Conservation (phyloP, 1,284 basidiomycete species). For the Chiua sp. region DNA sequence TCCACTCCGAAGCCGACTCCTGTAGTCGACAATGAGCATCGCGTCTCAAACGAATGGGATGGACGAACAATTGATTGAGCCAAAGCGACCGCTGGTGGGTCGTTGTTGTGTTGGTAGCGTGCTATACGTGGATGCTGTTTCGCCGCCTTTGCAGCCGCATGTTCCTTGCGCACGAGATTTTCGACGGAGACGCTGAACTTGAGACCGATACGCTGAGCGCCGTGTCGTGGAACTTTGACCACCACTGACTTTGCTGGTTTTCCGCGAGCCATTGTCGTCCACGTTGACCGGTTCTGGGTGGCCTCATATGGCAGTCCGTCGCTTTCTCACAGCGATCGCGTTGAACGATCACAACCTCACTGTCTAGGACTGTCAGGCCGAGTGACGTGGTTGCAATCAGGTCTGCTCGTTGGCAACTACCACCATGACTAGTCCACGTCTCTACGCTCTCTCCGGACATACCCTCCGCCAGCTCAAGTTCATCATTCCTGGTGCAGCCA, state of each 20-base stretch:
- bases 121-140: conserved; percentile 45
- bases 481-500: conserved; percentile 64
- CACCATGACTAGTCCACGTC: conserved; percentile 22
- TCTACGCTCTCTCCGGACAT: conserved; percentile 45
- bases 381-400: conserved; percentile 20
- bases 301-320: conserved; percentile 25
- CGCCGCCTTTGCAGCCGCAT: conserved; percentile 21
- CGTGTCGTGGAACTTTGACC: conserved; percentile 73
- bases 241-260: conserved; percentile 48
- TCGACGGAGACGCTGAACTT: conserved; percentile 66
- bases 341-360: too few species aligned
- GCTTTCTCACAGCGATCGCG: not conserved
- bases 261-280: conserved; percentile 35
- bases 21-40: conserved; percentile 32
- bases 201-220: conserved; percentile 69
- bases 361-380: too few species aligned
- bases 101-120: conserved; percentile 67
- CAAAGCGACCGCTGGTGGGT: conserved; percentile 49
- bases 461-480: conserved; percentile 72
- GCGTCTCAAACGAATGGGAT: not conserved
- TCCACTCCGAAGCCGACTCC: conserved; percentile 87
- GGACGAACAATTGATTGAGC: conserved; percentile 64
- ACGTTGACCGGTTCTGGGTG: too few species aligned
- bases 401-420: not conserved
- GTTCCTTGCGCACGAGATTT: conserved; percentile 53